Percentiles rank a stretch among this genome's conserved stretches.
Conservation (phyloP, 257 asterid species). For the Nyctanthes arbortristis region DNA sequence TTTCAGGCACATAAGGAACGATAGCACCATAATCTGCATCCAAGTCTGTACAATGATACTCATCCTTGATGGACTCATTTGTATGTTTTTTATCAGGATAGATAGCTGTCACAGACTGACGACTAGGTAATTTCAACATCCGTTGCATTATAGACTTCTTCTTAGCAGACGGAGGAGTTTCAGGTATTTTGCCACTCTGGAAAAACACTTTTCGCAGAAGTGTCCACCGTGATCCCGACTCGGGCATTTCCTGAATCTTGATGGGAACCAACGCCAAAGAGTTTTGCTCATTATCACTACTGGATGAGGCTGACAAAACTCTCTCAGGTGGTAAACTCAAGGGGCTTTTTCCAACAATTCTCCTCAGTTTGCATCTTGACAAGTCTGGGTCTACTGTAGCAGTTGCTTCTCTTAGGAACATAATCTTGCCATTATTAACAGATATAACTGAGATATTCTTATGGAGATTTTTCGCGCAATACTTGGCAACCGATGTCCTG, state of each 20-base stretch:
- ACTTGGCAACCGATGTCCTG: constrained; percentile 70
- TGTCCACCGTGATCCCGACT: constrained; percentile 64
- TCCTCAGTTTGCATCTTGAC: constrained; percentile 49
- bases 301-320: constrained; percentile 25
- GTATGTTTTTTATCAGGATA: constrained; percentile 69
- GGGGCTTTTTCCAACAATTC: constrained; percentile 40
- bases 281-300: constrained; percentile 31
- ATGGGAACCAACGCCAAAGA: constrained; percentile 65
- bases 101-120: constrained; percentile 60
- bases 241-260: constrained; percentile 33
- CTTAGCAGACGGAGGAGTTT: constrained; percentile 39
- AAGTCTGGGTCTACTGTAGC: constrained; percentile 28
- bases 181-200: constrained; percentile 31
- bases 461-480: constrained; percentile 65
- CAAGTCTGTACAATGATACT: constrained; percentile 30
- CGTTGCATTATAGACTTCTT: constrained; percentile 50
- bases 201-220: constrained; percentile 51
- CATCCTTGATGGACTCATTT: constrained; percentile 33
- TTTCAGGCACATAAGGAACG: constrained; percentile 33
- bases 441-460: constrained; percentile 57
- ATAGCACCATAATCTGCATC: constrained; percentile 46
- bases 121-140: constrained; percentile 53
- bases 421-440: constrained; percentile 73
- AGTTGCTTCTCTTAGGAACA: constrained; percentile 51
- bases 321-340: constrained; percentile 37